Evolutionary conservation across 352 stramenopile genomes (phyloP), one percentile per base, ranked within the genome.

Genomic region (Lagenidium giganteum): DNA sequence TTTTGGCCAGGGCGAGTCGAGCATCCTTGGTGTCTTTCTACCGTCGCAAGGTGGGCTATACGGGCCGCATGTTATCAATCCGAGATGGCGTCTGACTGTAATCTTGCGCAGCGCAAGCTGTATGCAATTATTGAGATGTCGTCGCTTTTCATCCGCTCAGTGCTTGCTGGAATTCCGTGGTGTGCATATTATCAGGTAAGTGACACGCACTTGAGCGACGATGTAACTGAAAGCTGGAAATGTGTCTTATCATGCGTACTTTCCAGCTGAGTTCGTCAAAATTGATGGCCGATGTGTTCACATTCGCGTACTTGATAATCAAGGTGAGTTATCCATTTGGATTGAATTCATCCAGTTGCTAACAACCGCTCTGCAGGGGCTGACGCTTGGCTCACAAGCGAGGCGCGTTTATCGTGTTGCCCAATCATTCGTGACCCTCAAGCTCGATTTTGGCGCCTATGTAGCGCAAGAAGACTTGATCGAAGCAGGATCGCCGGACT

Each of bases 111-210:
- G 76, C 61, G 79, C 5, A 89, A 89, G 26, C 42, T 92, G 2
- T 89, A 86, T 35, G 76, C 69, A 8, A 68, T 88, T 38, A 83
- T 92, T 30, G 79, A 92, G 41, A 67, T 87, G 51, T 46, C 51
- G 12, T 88, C 79, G 3, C 81, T 92, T 33, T 77, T 92, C 24
- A 9, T 83, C 22, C 74, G 67, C 34, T 55, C 54, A 20, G 32
- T 92, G 11, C 76, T 87, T 26, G 55, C 79, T 0, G 68, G 64
- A 5, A 51, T 87, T 18, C 79, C 79, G 12, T 92, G 79, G 79
- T 89, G 67, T 53, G 74, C 48, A n/a, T 87, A 83, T 32, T 92
- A 92, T 46, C 70, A 82, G 42, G 60, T 70, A 32, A 24, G 6
- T 22, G 8, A 4, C 21, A 26, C 7, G 17, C 8, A 18, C 3